These are phyloP conservation scores for Begonia peltatifolia DNA, from an alignment of 306 rosid species.

Conservation along the genomic window DNA sequence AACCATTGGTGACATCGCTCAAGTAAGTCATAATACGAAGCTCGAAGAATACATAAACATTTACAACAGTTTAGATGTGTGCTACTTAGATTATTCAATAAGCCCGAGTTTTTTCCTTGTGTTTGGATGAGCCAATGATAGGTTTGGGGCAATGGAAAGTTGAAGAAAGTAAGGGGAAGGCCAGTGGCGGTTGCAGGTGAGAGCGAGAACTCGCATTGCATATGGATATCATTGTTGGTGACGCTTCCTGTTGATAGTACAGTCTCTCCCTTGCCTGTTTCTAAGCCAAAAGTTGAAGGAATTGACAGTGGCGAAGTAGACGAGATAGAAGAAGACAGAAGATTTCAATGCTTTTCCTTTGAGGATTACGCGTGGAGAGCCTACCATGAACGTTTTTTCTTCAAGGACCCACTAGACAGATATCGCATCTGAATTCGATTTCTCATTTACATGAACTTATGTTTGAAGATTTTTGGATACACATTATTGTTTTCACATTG, in stretches of 20 bases:
- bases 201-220: constrained; percentile 16
- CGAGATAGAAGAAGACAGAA: constrained; percentile 7
- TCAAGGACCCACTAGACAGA: constrained; percentile 61
- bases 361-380: constrained; percentile 83
- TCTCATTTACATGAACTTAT: too few species aligned
- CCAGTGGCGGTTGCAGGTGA: constrained; percentile 26
- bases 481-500: too few species aligned
- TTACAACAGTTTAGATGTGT: background rate
- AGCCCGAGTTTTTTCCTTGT: background rate
- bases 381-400: constrained; percentile 40
- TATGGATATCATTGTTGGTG: constrained; percentile 52
- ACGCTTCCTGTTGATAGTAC: constrained; percentile 53
- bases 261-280: constrained; percentile 37
- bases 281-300: background rate
- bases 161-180: constrained; percentile 82
- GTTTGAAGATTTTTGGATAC: too few species aligned
- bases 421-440: constrained; percentile 22
- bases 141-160: constrained; percentile 89
- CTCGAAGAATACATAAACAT: too few species aligned
- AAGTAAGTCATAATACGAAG: constrained; percentile 22
- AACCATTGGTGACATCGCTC: constrained; percentile 74
- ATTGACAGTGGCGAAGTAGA: background rate
- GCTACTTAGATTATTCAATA: background rate
- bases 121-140: background rate
- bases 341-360: constrained; percentile 49